Conservation (phyloP, 805 yeast species). For the Debaryomyces maramus region DNA sequence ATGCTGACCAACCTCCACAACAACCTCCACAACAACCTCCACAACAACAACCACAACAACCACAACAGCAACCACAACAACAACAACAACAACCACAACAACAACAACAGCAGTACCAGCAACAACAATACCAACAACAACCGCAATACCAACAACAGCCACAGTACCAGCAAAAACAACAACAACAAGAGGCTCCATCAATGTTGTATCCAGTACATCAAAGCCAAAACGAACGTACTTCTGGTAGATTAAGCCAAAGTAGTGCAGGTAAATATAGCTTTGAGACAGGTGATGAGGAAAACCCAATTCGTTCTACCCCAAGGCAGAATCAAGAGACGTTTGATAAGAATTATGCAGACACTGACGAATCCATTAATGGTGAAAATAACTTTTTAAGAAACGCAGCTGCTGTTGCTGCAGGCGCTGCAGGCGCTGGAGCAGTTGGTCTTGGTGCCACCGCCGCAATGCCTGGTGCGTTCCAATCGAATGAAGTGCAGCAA, state of each 20-base stretch:
- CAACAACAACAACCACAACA: too few relatives aligned
- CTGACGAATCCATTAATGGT: not conserved
- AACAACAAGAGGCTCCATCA: not conserved
- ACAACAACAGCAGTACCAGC: too few relatives aligned
- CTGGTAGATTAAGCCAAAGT: slow-evolving; percentile 18
- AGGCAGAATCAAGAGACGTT: slow-evolving; percentile 14
- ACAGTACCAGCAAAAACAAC: not conserved
- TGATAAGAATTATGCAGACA: slow-evolving; percentile 9
- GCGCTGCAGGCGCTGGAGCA: slow-evolving; percentile 14
- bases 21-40: slow-evolving; percentile 9
- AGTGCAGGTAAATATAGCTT: slow-evolving; percentile 33
- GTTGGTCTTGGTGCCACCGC: slow-evolving; percentile 8
- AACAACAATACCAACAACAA: too few relatives aligned
- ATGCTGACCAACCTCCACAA: not conserved
- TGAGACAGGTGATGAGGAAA: slow-evolving; percentile 41
- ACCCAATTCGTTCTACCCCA: slow-evolving; percentile 32
- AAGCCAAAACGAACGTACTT: slow-evolving; percentile 7
- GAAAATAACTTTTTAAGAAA: not conserved
- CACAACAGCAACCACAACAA: too few relatives aligned
- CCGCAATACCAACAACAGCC: too few relatives aligned
- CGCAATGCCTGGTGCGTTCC: not conserved
- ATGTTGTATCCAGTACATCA: not conserved
- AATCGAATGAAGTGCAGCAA: not conserved
- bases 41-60: too few relatives aligned
- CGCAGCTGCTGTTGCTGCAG: slow-evolving; percentile 10